A percentile compares a stretch with the other conserved stretches of the same genome.
These are phyloP conservation scores for Isoetes taiwanensis DNA, from an alignment of 75 land plant species.

Conservation along the genomic window DNA sequence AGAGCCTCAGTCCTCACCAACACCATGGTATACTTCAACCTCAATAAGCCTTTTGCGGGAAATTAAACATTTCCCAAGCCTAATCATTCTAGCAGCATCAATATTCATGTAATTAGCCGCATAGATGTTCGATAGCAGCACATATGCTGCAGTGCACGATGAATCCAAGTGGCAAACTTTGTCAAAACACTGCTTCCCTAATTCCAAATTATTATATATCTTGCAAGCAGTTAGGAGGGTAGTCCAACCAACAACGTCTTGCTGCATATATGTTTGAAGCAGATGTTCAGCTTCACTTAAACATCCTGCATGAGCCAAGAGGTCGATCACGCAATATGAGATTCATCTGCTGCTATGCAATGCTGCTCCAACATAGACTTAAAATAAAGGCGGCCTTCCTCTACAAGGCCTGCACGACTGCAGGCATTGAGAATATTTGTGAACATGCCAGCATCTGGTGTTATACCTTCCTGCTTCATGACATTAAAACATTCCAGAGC, in stretches of 20 bases:
- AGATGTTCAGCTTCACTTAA: constrained; percentile 29
- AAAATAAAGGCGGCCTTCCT: constrained; percentile 26
- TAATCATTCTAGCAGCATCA: no score
- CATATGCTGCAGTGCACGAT: no score
- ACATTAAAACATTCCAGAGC: constrained; percentile 28
- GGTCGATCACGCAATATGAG: constrained; percentile 44
- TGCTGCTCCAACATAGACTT: constrained; percentile 29
- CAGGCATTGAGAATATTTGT: constrained; percentile 44
- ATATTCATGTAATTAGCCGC: no score
- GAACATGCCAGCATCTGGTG: constrained; percentile 25
- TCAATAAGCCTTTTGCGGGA: no score
- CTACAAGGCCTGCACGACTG: constrained; percentile 41
- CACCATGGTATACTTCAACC: no score
- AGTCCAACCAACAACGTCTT: constrained; percentile 26
- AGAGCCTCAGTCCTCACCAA: no score
- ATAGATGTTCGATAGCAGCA: no score
- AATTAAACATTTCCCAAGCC: no score
- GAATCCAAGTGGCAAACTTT: no score
- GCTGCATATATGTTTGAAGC: constrained; percentile 19
- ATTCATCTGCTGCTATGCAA: constrained; percentile 24
- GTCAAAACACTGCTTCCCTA: constrained; percentile 14
- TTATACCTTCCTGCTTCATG: constrained; percentile 22
- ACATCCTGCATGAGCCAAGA: constrained; percentile 33
- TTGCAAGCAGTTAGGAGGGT: constrained; percentile 29
- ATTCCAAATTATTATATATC: constrained; percentile 18